These are phyloP conservation scores for Helminthosporium solani DNA, from an alignment of 2,329 filamentous ascomycete genomes.

Conservation along the genomic window DNA sequence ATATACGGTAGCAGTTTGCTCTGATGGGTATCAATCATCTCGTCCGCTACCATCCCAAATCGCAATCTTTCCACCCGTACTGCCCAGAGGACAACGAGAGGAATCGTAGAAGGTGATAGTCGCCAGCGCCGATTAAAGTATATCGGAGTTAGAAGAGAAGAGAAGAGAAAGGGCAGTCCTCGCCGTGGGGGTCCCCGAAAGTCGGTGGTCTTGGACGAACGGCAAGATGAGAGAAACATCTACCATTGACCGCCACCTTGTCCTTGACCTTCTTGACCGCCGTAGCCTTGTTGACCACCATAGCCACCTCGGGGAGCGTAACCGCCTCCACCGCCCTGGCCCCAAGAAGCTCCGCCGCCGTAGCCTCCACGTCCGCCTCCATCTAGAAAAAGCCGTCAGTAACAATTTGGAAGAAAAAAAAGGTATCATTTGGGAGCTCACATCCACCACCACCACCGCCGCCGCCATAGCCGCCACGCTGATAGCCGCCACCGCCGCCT, in stretches of 20 bases:
- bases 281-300: constrained; percentile 25
- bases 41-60: constrained; percentile 35
- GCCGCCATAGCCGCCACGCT: constrained; percentile 23
- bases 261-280: constrained; percentile 30
- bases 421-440: constrained; percentile 1
- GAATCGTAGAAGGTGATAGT: constrained; percentile 28
- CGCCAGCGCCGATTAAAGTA: constrained; percentile 29
- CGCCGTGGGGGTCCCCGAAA: background rate
- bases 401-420: background rate
- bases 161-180: background rate
- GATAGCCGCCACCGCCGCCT: constrained; percentile 19
- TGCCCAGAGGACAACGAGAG: constrained; percentile 24
- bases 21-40: constrained; percentile 46
- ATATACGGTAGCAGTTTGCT: constrained; percentile 32
- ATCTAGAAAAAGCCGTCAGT: background rate
- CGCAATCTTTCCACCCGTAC: constrained; percentile 27
- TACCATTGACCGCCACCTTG: constrained; percentile 38
- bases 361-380: constrained; percentile 22
- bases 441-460: constrained; percentile 24
- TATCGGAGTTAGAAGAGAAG: constrained; percentile 9
- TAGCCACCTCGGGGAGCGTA: constrained; percentile 21
- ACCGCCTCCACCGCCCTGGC: constrained; percentile 31
- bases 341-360: constrained; percentile 26
- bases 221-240: constrained; percentile 4
- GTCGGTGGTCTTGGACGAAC: background rate